Evolutionary conservation across 148 eudicot species (phyloP), one percentile per base, ranked within the genome.

Genomic region (Linanthus parryae): DNA sequence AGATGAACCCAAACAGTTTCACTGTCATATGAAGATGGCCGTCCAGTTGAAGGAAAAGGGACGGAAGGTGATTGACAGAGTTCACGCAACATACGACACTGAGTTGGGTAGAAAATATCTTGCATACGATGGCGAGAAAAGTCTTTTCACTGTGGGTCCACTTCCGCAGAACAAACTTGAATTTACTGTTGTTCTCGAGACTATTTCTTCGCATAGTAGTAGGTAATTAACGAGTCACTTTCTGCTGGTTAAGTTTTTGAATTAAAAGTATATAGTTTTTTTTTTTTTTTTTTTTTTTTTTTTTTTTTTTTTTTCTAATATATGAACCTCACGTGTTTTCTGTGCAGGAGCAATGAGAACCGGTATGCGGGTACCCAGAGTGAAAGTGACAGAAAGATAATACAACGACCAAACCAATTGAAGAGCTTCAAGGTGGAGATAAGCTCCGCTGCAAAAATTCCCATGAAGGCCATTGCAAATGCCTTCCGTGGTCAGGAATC

Each of bases 121-220:
- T 42, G 98, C 98, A 3, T 91, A 91, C 55, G 98, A 91, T 48
- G 98, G 98, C 12, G 95, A 91, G 51, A 91, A 91, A 66, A 91
- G 95, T 52, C 52, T 91, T 76, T 91, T 91, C 56, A 91, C 98
- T 3, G 74, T 84, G 40, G 98, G 98, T 44, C n/a, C 89, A 14
- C 95, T 91, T 19, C 98, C 98, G 9, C 53, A 72, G 12, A 86
- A 91, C 54, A 86, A 86, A 59, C 72, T 86, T 12, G 98, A 91
- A 63, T 91, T 86, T n/a, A 66, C 76, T 31, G 84, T 91, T 67
- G 83, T 86, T 36, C 80, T 91, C 13, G 95, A 91, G 51, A 89
- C 79, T 39, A 64, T 75, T 0, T 53, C 73, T 0, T 77, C 98
- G 0, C n/a, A n/a, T n/a, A 83, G 62, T 31, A 79, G 94, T 95